A percentile compares a stretch with the other conserved stretches of the same genome.
Evolutionary conservation across 345 rosid species (phyloP).

Genomic region (Sonneratia caseolaris): DNA sequence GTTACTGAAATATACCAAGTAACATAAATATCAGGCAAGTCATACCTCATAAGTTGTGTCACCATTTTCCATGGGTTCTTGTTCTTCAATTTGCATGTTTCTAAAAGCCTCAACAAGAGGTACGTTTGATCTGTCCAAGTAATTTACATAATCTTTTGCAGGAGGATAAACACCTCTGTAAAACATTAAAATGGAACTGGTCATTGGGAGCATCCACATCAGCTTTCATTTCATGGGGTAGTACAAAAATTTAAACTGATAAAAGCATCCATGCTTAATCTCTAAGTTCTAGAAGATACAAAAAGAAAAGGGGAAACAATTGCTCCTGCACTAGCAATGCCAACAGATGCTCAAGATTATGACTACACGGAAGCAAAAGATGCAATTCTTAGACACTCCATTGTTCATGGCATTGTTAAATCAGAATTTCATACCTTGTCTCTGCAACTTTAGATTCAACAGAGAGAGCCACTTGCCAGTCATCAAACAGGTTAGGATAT

Average conservation of each 20-base stretch:
- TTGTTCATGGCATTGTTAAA: too few species aligned
- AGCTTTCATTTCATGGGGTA: background rate
- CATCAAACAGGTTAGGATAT: constrained; percentile 92
- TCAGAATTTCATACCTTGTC: constrained; percentile 41
- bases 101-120: constrained; percentile 85
- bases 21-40: constrained; percentile 4
- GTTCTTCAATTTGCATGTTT: constrained; percentile 74
- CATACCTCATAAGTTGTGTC: constrained; percentile 65
- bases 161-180: constrained; percentile 57
- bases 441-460: constrained; percentile 70
- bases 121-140: constrained; percentile 51
- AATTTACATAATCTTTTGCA: constrained; percentile 53
- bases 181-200: constrained; percentile 12
- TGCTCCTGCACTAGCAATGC: background rate
- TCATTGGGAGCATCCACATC: background rate
- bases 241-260: background rate
- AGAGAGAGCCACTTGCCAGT: constrained; percentile 93
- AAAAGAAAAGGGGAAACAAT: background rate
- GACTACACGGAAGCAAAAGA: too few species aligned
- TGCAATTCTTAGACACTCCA: too few species aligned
- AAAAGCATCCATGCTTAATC: background rate
- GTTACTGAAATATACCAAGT: background rate
- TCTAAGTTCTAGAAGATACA: too few species aligned
- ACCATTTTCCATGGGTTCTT: constrained; percentile 78
- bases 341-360: background rate